A percentile compares a stretch with the other conserved stretches of the same genome.
phyloP scores from a whole-genome alignment of 225 moss, liverwort and hornwort species.

The Climacium dendroides region DNA sequence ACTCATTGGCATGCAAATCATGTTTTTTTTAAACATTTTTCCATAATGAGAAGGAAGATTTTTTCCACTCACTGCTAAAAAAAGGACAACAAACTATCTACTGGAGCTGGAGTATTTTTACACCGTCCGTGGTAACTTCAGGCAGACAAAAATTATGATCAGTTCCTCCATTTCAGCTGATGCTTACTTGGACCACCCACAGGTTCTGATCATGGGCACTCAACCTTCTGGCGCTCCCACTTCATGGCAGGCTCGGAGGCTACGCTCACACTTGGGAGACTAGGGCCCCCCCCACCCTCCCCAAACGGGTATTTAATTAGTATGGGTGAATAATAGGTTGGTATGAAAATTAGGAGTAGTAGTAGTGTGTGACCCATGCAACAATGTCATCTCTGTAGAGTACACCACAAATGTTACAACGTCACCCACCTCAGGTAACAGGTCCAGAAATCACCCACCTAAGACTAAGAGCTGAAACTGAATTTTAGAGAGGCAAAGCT shows the following conservation, averaged over 20 bases:
- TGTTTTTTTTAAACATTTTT: background rate
- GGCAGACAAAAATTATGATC: background rate
- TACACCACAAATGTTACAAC: background rate
- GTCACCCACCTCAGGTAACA: too few species aligned
- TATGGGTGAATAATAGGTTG: background rate
- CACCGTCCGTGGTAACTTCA: background rate
- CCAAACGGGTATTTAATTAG: background rate
- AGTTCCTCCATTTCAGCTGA: background rate
- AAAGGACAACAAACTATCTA: too few species aligned
- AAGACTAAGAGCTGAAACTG: too few species aligned
- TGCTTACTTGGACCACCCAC: background rate
- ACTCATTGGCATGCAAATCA: background rate
- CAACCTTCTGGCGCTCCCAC: background rate
- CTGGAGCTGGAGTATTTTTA: background rate
- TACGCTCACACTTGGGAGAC: background rate
- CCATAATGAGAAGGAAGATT: background rate
- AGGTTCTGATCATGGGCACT: background rate
- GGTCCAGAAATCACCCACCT: too few species aligned
- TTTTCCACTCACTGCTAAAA: background rate
- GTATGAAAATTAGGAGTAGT: background rate
- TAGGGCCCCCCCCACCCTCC: too few species aligned
- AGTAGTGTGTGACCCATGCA: background rate
- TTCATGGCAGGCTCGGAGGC: background rate
- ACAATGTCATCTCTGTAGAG: accelerated
- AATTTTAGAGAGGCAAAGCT: too few species aligned